Conservation (phyloP, 176 grass and related monocot genomes). For the Oryza longistaminata region DNA sequence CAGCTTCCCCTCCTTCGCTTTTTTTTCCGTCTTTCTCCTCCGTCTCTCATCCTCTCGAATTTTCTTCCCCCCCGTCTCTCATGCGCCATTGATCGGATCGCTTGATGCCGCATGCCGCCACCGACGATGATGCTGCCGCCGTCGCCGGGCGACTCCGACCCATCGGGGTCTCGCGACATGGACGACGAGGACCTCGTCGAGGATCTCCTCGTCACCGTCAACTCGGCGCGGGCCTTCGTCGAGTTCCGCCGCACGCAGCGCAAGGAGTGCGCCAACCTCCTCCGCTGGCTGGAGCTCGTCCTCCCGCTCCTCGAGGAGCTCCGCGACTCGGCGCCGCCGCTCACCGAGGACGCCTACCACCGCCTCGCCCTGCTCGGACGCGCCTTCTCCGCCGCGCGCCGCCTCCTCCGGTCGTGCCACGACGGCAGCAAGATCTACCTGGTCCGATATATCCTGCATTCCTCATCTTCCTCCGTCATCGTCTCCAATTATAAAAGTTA, state of each 20-base stretch:
- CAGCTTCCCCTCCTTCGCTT: not conserved
- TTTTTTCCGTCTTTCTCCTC: not conserved
- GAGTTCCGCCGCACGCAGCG: constrained; percentile 57
- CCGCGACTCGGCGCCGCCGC: constrained; percentile 37
- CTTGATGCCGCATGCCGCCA: constrained; percentile 54
- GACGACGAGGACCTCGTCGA: constrained; percentile 66
- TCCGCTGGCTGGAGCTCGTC: constrained; percentile 72
- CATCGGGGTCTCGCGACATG: constrained; percentile 42
- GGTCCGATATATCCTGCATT: constrained; percentile 26
- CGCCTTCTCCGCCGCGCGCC: constrained; percentile 47
- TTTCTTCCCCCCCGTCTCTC: not conserved
- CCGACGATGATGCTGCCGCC: constrained; percentile 22
- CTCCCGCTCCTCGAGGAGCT: constrained; percentile 74
- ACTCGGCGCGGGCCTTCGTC: constrained; percentile 53
- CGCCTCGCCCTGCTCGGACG: constrained; percentile 44
- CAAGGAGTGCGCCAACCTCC: constrained; percentile 65
- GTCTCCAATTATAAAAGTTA: no score
- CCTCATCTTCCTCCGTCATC: not conserved
- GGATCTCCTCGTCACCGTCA: constrained; percentile 52
- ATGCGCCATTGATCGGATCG: not conserved
- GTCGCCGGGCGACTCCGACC: constrained; percentile 34
- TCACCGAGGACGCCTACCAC: constrained; percentile 53
- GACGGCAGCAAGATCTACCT: constrained; percentile 86
- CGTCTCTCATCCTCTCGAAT: no score
- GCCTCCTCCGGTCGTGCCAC: constrained; percentile 63